A percentile compares a stretch with the other conserved stretches of the same genome.
These are phyloP conservation scores for Hypoxylon fragiforme DNA, from an alignment of 495 filamentous ascomycete genomes.

Conservation along the genomic window DNA sequence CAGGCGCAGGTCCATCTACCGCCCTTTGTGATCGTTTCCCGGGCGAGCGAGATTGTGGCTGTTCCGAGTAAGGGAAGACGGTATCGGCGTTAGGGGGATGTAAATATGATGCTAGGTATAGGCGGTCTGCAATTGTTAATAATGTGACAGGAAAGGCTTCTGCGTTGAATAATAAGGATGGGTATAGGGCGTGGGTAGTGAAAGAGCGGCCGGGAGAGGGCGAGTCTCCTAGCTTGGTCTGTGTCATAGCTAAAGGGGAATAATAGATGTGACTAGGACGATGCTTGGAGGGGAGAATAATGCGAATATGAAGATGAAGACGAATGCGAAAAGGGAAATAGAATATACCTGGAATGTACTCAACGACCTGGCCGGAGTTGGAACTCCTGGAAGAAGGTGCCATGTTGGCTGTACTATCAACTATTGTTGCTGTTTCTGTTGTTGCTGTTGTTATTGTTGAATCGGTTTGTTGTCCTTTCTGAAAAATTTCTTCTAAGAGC, in stretches of 20 bases:
- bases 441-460: constrained; percentile 8
- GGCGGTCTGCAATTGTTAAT: constrained; percentile 68
- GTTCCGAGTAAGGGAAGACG: constrained; percentile 78
- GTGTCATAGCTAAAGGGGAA: constrained; percentile 28
- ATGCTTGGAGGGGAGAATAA: constrained; percentile 11
- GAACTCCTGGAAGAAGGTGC: constrained; percentile 46
- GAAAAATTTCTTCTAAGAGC: too few relatives aligned
- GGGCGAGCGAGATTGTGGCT: constrained; percentile 58
- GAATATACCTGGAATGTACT: constrained; percentile 60
- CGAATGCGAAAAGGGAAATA: not conserved
- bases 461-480: constrained; percentile 6
- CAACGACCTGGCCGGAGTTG: constrained; percentile 58
- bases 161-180: constrained; percentile 14
- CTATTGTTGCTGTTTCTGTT: not conserved
- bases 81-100: constrained; percentile 77
- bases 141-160: constrained; percentile 31
- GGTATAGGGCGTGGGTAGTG: constrained; percentile 35
- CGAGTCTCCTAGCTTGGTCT: constrained; percentile 13
- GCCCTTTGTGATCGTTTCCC: constrained; percentile 75
- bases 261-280: constrained; percentile 28
- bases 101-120: constrained; percentile 93
- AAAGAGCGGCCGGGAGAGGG: constrained; percentile 24
- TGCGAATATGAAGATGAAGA: constrained; percentile 8
- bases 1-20: constrained; percentile 56
- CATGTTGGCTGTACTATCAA: constrained; percentile 38